Base-by-base conservation (phyloP, 441 rosid species). In the Brassica balearica region DNA sequence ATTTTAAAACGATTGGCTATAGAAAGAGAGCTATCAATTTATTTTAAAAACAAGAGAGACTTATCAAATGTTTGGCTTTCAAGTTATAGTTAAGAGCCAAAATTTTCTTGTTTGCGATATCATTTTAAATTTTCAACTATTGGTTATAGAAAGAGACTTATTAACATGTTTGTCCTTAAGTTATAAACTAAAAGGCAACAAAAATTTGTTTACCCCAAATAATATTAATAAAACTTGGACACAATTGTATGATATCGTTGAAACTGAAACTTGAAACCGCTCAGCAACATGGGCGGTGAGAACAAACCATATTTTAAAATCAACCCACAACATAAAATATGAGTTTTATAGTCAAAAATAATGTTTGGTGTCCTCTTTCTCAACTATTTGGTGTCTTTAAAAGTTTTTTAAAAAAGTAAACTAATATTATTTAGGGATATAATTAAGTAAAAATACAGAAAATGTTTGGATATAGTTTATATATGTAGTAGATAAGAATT, bases 121-220 rank as follows among this genome's bases (percentile, higher is more conserved):
- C 23, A 64, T 64, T 64, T 32, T 14, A 15, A 34, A 2, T 17
- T 65, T 65, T 6, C 11, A 29, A 29, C 22, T 29, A 29, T 29
- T 29, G 34, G 34, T 29, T 29, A 29, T 29, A 29, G 11, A 63
- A 29, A 29, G 32, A 29, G 43, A 63, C 43, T 14, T 14, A 3
- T 63, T 29, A 63, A 29, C 67, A 63, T 63, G 41, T 59, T 60
- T 23, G 64, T 29, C 34, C 34, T 29, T 29, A 29, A 29, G 34
- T 29, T 29, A 29, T 29, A 29, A 29, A 29, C 34, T 29, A 29
- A 29, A 29, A 29, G 34, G 7, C 36, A 60, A 60, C 2, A 23
- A 11, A 29, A 11, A 1, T 59, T 23, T 23, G 8, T 11, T 60
- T 2, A 11, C 32, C 15, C 64, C 64, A 10, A 29, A 22, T 23